phyloP scores from a whole-genome alignment of 2,329 filamentous ascomycete genomes.

The Phialophora expanda region DNA sequence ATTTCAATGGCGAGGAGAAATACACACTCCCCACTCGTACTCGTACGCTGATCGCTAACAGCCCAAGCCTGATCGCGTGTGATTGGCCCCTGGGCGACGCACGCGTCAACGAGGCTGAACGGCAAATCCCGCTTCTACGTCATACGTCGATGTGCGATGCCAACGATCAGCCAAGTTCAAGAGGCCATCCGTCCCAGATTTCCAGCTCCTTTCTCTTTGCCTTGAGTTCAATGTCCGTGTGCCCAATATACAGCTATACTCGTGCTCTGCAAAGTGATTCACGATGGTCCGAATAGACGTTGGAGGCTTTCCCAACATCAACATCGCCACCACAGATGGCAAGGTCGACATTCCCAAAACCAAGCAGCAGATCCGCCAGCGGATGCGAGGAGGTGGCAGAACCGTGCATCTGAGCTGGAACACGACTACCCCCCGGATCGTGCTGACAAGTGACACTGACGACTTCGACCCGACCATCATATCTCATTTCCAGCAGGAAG shows the following conservation, averaged over 20 bases:
- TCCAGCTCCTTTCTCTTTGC: not conserved
- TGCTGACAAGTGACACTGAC: slow-evolving; percentile 39
- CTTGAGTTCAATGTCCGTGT: not conserved
- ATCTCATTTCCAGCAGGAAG: slow-evolving; percentile 64
- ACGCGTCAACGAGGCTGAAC: slow-evolving; percentile 4
- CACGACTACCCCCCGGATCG: slow-evolving; percentile 30
- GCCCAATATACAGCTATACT: not conserved
- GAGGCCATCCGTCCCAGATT: slow-evolving; percentile 8
- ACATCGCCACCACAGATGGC: slow-evolving; percentile 29
- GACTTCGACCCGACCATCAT: slow-evolving; percentile 61
- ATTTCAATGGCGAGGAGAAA: not conserved
- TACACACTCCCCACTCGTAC: no score
- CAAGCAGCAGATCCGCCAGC: slow-evolving; percentile 23
- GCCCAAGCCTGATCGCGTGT: slow-evolving; percentile 6
- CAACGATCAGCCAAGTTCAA: slow-evolving; percentile 12
- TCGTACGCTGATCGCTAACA: not conserved
- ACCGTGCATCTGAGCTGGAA: slow-evolving; percentile 33
- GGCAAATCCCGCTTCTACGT: slow-evolving; percentile 8
- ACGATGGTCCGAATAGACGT: slow-evolving; percentile 33
- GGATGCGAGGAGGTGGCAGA: slow-evolving; percentile 22
- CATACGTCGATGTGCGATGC: not conserved
- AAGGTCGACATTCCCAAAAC: slow-evolving; percentile 16
- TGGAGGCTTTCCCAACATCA: slow-evolving; percentile 34
- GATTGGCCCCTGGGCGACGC: slow-evolving; percentile 1
- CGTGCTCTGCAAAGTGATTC: not conserved